These are phyloP conservation scores for Diaporthe sp. DNA, from an alignment of 2,329 filamentous ascomycete genomes.

Conservation along the genomic window DNA sequence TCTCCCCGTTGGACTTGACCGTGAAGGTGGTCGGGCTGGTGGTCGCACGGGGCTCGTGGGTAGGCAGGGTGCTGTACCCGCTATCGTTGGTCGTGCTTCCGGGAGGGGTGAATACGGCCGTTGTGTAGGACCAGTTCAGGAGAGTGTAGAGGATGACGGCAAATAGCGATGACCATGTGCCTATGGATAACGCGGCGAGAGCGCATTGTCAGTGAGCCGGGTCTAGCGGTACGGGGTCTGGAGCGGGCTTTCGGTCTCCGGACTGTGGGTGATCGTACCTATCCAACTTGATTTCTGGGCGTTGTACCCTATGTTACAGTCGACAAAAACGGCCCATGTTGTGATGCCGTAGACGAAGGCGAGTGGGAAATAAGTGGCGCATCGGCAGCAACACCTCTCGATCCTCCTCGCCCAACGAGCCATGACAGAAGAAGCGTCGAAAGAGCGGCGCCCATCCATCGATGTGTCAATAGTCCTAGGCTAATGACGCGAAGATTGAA, in stretches of 20 bases:
- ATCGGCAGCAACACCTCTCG: conserved; percentile 87
- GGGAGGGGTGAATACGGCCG: conserved; percentile 92
- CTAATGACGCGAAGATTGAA: background rate
- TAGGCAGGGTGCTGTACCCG: conserved; percentile 86
- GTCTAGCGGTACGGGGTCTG: background rate
- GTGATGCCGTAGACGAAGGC: conserved; percentile 89
- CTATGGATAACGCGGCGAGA: conserved; percentile 52
- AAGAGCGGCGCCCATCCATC: conserved; percentile 42
- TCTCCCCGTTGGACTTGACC: conserved; percentile 89
- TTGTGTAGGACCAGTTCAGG: conserved; percentile 90
- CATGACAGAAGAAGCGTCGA: conserved; percentile 60
- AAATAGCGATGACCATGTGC: conserved; percentile 69
- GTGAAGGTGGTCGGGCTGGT: conserved; percentile 82
- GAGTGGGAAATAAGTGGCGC: conserved; percentile 87
- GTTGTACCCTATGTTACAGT: conserved; percentile 78
- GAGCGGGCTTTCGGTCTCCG: background rate
- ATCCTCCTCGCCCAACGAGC: conserved; percentile 76
- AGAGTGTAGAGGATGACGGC: conserved; percentile 81
- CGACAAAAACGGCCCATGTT: conserved; percentile 94
- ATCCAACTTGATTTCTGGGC: conserved; percentile 68
- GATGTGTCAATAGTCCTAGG: conserved; percentile 29
- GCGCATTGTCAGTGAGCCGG: conserved; percentile 42
- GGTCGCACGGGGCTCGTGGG: conserved; percentile 68
- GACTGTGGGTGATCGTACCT: conserved; percentile 59
- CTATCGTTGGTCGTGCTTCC: conserved; percentile 76